Conservation (phyloP, 176 grass and related monocot genomes). For the Bolboschoenus planiculmis region DNA sequence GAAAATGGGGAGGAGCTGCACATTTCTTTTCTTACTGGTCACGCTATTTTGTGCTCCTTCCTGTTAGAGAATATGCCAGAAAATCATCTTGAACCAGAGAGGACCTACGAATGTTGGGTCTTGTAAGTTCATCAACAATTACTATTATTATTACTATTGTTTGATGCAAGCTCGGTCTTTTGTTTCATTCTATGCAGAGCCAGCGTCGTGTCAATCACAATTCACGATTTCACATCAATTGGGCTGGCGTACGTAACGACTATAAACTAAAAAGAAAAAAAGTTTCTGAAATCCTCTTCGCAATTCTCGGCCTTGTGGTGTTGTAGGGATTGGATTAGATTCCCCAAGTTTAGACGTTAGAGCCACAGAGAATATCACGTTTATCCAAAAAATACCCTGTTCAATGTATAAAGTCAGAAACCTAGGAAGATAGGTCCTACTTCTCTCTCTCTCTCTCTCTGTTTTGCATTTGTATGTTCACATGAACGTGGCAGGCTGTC, state of each 20-base stretch:
- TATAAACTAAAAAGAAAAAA: no score
- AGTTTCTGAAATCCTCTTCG: no score
- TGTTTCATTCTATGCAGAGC: background rate
- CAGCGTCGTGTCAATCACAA: background rate
- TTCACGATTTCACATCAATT: background rate
- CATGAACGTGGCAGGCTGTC: conserved; percentile 6
- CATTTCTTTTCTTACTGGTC: no score
- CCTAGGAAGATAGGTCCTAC: conserved; percentile 15
- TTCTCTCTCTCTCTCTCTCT: background rate
- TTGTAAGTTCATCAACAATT: background rate
- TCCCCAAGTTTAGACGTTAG: background rate
- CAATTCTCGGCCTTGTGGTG: background rate
- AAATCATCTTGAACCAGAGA: no score
- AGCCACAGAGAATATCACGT: background rate
- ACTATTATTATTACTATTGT: background rate
- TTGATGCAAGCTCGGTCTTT: no score
- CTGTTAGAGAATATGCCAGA: no score
- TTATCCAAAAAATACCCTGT: conserved; percentile 8
- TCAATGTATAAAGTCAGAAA: background rate
- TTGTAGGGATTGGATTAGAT: no score
- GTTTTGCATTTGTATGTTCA: conserved; percentile 1
- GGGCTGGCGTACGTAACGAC: background rate
- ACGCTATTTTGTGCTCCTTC: no score
- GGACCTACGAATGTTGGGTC: background rate
- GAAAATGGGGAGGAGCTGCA: no score